Evolutionary conservation across 2,329 filamentous ascomycete genomes (phyloP), one percentile per base, ranked within the genome.

Genomic region (Clonostachys rhizophaga): DNA sequence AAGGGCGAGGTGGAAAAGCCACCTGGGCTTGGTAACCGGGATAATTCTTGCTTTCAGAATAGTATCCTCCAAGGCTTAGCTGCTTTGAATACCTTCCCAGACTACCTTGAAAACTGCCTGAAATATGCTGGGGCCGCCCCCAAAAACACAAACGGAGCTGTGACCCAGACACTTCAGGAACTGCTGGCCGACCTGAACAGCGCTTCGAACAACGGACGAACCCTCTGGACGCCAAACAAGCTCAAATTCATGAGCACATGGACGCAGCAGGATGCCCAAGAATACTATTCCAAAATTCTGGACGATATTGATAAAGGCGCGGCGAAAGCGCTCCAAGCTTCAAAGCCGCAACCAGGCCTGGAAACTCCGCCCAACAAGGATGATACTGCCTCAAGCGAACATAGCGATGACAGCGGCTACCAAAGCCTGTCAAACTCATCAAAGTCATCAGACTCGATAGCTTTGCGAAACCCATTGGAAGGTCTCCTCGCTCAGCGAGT

Each of bases 1-100:
- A 75, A 71, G 53, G 54, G 57, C 20, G 64, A 63, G 20, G 58
- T 66, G 20, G 69, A 75, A 41, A 65, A 67, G 34, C 87, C 74
- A 44, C 76, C 72, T 2, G 94, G 94, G 0, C 70, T 97, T 46
- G 90, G 89, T 10, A 99, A 99, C 63, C 86, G 84, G 70, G 89
- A 95, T 70, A 96, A 96, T 63, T 96, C 91, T 2, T 97, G 94
- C 71, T 99, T 95, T 64, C 94, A 97, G 66, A 99, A 99, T 66
- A 96, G 91, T 61, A 86, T 96, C 17, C 81, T 99, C 11, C 91
- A 96, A 64, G 84, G 86, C 7, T 72, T 97, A 40, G 84, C 91
- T 2, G 86, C 91, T 5, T 73, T 97, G 33, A 76, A 79, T 16
- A 79, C 85, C 5, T 71, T 97, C 33, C 78, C 79, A 24, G 70